Evolutionary conservation across 352 stramenopile genomes (phyloP).

Genomic region (Pythium monospermum): DNA sequence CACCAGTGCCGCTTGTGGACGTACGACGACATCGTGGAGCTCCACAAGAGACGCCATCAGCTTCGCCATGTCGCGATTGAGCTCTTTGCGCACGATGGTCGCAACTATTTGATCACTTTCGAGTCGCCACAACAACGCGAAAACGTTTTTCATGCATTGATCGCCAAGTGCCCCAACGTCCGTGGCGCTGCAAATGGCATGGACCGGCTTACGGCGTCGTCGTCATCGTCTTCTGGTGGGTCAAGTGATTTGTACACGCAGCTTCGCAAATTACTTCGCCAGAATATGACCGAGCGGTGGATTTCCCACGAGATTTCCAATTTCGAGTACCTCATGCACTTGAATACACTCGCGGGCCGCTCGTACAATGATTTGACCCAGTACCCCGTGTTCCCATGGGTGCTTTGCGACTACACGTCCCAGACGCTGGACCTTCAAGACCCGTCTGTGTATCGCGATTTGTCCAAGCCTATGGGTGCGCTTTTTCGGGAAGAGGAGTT

Average conservation of each 20-base stretch:
- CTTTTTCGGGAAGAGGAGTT: conserved; percentile 90
- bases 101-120: conserved; percentile 75
- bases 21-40: conserved; percentile 68
- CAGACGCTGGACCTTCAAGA: conserved; percentile 92
- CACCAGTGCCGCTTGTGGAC: conserved; percentile 71
- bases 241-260: conserved; percentile 69
- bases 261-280: conserved; percentile 56
- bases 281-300: conserved; percentile 79
- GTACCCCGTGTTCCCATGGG: conserved; percentile 99
- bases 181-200: conserved; percentile 58
- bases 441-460: conserved; percentile 89
- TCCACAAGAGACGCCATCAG: conserved; percentile 75
- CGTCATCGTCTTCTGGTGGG: too few relatives aligned
- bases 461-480: conserved; percentile 96
- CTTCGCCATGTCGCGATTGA: conserved; percentile 69
- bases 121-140: conserved; percentile 58
- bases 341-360: conserved; percentile 95
- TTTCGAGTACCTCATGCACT: conserved; percentile 96
- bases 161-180: conserved; percentile 72
- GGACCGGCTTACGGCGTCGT: conserved; percentile 34
- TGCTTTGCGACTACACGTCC: conserved; percentile 94
- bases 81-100: conserved; percentile 66
- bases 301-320: conserved; percentile 67
- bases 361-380: conserved; percentile 98
- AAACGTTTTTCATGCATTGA: conserved; percentile 64